These are phyloP conservation scores for Condylostoma magnum DNA, from an alignment of 169 alveolate genomes.

Conservation along the genomic window DNA sequence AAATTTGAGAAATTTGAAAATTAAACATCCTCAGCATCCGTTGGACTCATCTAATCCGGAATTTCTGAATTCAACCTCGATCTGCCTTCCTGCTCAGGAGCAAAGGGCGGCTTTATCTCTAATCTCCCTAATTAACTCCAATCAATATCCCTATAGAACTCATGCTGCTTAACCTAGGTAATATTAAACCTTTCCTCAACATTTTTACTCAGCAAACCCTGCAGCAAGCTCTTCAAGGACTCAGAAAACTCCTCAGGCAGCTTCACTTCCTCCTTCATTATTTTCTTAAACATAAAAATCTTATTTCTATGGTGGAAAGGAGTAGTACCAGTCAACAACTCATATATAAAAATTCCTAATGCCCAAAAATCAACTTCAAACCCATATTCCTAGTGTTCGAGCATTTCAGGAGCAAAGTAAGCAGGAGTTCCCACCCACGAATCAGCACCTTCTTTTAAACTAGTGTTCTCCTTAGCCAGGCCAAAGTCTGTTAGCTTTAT, in stretches of 20 bases:
- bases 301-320: conserved; percentile 11
- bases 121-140: no score
- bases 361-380: conserved; percentile 9
- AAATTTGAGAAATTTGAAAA: no score
- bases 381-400: no score
- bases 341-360: neutral
- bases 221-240: neutral
- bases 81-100: no score
- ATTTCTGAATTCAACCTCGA: no score
- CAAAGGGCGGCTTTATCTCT: no score
- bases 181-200: neutral
- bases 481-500: conserved; percentile 56
- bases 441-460: conserved; percentile 21
- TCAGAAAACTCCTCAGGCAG: neutral
- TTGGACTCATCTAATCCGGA: no score
- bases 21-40: no score
- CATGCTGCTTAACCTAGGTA: neutral
- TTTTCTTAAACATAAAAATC: neutral
- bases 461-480: conserved; percentile 31
- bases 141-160: no score
- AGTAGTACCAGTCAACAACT: conserved; percentile 14
- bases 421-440: conserved; percentile 65
- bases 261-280: neutral
- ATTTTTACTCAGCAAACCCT: neutral
- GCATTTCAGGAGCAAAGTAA: conserved; percentile 68